Percentiles rank a stretch among this genome's conserved stretches.
phyloP scores from a whole-genome alignment of 352 stramenopile species.

The Globisporangium cystogenes region DNA sequence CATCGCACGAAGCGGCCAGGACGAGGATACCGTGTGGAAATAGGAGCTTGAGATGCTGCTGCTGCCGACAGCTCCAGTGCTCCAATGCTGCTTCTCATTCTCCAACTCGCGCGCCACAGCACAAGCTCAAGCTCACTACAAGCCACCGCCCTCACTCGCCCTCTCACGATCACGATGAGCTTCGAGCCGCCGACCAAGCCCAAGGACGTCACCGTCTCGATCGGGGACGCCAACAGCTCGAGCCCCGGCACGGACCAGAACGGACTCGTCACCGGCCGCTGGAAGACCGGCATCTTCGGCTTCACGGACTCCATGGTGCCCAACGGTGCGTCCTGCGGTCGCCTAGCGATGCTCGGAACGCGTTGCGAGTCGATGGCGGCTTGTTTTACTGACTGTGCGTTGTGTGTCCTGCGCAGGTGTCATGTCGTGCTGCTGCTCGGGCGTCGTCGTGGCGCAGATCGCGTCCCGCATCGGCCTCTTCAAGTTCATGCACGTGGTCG shows the following conservation, averaged over 20 bases:
- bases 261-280: conserved; percentile 62
- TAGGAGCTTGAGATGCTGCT: neutral
- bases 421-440: conserved; percentile 66
- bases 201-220: conserved; percentile 35
- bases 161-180: conserved; percentile 25
- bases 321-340: conserved; percentile 36
- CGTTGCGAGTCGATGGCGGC: too few species aligned
- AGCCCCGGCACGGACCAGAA: conserved; percentile 52
- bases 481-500: conserved; percentile 50
- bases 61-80: too few species aligned
- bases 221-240: conserved; percentile 22
- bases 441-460: conserved; percentile 55
- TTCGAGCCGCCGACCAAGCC: conserved; percentile 51
- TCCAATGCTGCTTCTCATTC: conserved; percentile 22
- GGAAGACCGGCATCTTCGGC: conserved; percentile 70
- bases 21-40: too few species aligned
- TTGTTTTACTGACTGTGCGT: neutral
- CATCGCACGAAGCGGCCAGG: too few species aligned
- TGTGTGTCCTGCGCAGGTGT: conserved; percentile 21
- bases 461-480: conserved; percentile 51
- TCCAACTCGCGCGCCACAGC: conserved; percentile 11
- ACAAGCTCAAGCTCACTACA: too few species aligned
- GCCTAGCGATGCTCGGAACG: too few species aligned
- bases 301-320: conserved; percentile 61
- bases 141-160: too few species aligned